phyloP scores from a whole-genome alignment of 306 rosid genomes.

The Gastrolobium villosum region DNA sequence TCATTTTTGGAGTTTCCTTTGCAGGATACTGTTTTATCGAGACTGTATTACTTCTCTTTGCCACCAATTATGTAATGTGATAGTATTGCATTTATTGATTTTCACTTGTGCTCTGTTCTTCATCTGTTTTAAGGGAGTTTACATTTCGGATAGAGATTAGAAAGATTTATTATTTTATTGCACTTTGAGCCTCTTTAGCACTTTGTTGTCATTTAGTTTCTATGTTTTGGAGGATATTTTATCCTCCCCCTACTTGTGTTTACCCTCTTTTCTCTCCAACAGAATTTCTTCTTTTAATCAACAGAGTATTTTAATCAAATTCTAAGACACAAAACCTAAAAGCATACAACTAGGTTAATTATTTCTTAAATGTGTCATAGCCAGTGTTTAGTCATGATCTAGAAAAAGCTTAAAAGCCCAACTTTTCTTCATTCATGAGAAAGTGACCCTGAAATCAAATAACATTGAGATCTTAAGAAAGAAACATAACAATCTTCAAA shows the following conservation, averaged over 20 bases:
- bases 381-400: background rate
- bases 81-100: conserved; percentile 3
- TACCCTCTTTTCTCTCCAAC: too few relatives aligned
- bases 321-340: background rate
- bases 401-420: background rate
- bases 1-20: conserved; percentile 5
- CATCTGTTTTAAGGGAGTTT: background rate
- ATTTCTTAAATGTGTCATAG: conserved; percentile 9
- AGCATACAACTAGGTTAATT: background rate
- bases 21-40: background rate
- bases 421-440: background rate
- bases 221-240: conserved; percentile 14
- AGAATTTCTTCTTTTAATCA: background rate
- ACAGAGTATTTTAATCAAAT: background rate
- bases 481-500: background rate
- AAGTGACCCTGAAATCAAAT: conserved; percentile 1
- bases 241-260: background rate
- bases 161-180: background rate
- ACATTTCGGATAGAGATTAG: background rate
- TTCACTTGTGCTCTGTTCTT: background rate
- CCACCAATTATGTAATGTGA: background rate
- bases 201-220: background rate
- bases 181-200: background rate
- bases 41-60: conserved; percentile 11
- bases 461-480: conserved; percentile 3